Evolutionary conservation across 352 stramenopile species (phyloP), one percentile per base, ranked within the genome.

Genomic region (Phytophthora cryptogea): DNA sequence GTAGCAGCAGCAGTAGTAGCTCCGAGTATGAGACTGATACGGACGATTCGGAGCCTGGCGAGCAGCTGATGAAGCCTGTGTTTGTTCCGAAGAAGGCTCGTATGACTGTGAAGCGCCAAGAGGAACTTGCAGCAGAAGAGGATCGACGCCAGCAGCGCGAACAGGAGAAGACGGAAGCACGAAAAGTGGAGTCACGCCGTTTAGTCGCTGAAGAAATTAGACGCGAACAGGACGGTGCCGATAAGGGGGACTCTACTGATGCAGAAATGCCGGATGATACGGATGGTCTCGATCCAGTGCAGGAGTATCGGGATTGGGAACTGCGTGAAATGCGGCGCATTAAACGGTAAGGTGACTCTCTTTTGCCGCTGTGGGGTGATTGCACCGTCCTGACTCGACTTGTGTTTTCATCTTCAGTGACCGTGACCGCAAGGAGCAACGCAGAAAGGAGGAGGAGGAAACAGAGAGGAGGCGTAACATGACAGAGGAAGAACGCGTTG

Each of bases 401-500:
- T 9, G 16, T 58, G 35, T 36, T 42, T 57, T 30, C 1, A 51
- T 27, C 39, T 48, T 30, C 30, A 94, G 86, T 51, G 90, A 98
- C 26, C 88, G 80, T 4, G 89, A 97, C 57, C 72, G 76, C 20
- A 86, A 88, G 30, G 79, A 96, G 62, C 63, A 90, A 54, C 71
- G 70, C 14, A 76, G 87, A 32, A 80, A 86, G 23, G 94, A 99
- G 62, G 78, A 79, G 9, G 71, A 85, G 35, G 97, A 99, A 66
- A 93, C 92, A 9, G 48, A 83, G 42, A 83, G 88, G 7, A 73
- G 90, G 33, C 85, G 90, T n/a, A 93, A 94, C 37, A 82, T 99
- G 83, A 99, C 97, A 28, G 94, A 99, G 54, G 97, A 98, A 63
- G 95, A 99, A 72, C 83, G 95, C 8, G 69, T 86, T 8, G 68